Conservation (phyloP, 441 rosid genomes). For the Populus hybrid region DNA sequence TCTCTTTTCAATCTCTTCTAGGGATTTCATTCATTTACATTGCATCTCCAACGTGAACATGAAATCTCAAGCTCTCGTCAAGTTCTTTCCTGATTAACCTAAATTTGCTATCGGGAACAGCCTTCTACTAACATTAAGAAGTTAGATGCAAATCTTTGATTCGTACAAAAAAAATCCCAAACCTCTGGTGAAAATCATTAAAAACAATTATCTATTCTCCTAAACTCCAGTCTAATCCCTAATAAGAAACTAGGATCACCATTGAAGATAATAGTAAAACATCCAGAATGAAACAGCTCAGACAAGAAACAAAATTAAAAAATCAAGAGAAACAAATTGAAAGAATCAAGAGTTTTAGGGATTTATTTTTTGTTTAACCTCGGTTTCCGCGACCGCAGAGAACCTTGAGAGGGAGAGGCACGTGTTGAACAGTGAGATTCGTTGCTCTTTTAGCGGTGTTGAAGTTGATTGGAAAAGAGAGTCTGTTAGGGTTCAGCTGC, state of each 20-base stretch:
- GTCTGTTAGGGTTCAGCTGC: background rate
- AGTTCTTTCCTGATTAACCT: background rate
- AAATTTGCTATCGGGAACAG: background rate
- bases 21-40: background rate
- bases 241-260: background rate
- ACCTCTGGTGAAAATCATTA: background rate
- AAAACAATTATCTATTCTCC: background rate
- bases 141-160: background rate
- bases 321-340: background rate
- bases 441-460: slow-evolving; percentile 12
- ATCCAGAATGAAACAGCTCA: background rate
- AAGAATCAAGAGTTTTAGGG: background rate
- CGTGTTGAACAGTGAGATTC: background rate
- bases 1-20: background rate
- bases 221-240: background rate
- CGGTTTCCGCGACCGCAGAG: slow-evolving; percentile 33
- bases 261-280: background rate
- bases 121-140: background rate
- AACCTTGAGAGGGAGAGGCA: slow-evolving; percentile 32
- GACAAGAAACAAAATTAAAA: background rate
- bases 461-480: slow-evolving; percentile 27
- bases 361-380: slow-evolving; percentile 28
- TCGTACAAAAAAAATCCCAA: background rate
- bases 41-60: background rate
- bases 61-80: background rate